Conservation (phyloP, 306 rosid genomes). For the Amphicarpaea edgeworthii region DNA sequence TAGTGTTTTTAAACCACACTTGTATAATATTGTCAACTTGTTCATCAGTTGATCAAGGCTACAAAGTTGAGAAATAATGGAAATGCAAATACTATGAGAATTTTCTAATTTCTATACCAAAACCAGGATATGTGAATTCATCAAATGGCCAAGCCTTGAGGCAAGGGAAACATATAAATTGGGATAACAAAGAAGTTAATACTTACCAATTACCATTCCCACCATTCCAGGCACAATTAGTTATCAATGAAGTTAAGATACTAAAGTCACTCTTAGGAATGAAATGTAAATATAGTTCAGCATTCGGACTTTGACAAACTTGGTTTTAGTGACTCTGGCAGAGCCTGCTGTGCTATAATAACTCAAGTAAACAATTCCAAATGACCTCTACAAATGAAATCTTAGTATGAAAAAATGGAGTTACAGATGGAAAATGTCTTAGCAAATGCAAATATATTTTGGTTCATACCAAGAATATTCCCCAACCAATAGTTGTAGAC, state of each 20-base stretch:
- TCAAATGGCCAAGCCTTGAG: conserved; percentile 12
- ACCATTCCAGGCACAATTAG: not conserved
- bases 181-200: not conserved
- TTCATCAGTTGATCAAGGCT: not conserved
- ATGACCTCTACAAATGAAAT: not conserved
- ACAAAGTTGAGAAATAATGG: conserved; percentile 1
- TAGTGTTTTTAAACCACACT: conserved; percentile 5
- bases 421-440: not conserved
- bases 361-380: conserved; percentile 21
- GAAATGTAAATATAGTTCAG: conserved; percentile 17
- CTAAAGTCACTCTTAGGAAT: not conserved
- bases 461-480: too few species aligned
- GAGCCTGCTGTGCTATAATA: not conserved
- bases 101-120: conserved; percentile 2
- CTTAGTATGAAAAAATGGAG: not conserved
- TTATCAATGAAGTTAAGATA: not conserved
- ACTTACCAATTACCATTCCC: conserved; percentile 7
- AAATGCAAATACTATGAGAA: not conserved
- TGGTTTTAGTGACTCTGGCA: conserved; percentile 19
- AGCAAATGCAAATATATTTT: not conserved
- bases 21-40: not conserved
- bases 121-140: conserved; percentile 10
- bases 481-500: too few species aligned
- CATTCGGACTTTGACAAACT: conserved; percentile 1
- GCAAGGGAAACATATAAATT: conserved; percentile 7